Evolutionary conservation across 2,329 filamentous ascomycete genomes (phyloP).

Genomic region (Fusarium irregulare): DNA sequence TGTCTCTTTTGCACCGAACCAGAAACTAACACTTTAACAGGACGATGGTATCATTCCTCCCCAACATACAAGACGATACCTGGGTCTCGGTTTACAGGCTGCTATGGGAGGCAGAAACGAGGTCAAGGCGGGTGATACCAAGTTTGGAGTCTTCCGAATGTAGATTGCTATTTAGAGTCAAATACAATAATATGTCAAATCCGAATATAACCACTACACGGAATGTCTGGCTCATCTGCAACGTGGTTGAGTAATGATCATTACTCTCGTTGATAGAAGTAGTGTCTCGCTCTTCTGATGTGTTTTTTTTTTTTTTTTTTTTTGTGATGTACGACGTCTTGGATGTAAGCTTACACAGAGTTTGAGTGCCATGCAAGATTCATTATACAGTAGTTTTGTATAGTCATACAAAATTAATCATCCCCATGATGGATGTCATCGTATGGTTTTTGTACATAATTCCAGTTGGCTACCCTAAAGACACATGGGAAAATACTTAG

Average conservation of each 20-base stretch:
- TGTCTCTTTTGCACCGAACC: neutral
- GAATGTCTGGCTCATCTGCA: neutral
- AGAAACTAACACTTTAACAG: slow-evolving; percentile 51
- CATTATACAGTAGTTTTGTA: neutral
- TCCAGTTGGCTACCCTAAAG: slow-evolving; percentile 21
- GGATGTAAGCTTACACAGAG: neutral
- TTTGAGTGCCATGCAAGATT: neutral
- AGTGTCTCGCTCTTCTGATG: neutral
- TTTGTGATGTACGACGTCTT: neutral
- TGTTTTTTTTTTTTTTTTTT: neutral
- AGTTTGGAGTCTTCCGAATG: slow-evolving; percentile 87
- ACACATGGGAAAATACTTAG: neutral
- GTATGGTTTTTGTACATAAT: neutral
- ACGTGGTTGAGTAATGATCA: neutral
- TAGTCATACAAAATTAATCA: neutral
- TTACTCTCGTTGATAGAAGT: neutral
- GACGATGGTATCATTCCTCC: slow-evolving; percentile 85
- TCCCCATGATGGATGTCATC: no score
- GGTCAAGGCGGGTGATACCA: slow-evolving; percentile 70
- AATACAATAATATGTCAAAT: slow-evolving; percentile 16
- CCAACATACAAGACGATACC: slow-evolving; percentile 77
- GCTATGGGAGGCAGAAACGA: slow-evolving; percentile 76
- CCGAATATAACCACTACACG: neutral
- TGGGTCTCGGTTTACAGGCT: slow-evolving; percentile 78
- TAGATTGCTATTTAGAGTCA: slow-evolving; percentile 53